Evolutionary conservation across 2,329 filamentous ascomycete species (phyloP), one percentile per base, ranked within the genome.

Genomic region (Botrytis cinerea): DNA sequence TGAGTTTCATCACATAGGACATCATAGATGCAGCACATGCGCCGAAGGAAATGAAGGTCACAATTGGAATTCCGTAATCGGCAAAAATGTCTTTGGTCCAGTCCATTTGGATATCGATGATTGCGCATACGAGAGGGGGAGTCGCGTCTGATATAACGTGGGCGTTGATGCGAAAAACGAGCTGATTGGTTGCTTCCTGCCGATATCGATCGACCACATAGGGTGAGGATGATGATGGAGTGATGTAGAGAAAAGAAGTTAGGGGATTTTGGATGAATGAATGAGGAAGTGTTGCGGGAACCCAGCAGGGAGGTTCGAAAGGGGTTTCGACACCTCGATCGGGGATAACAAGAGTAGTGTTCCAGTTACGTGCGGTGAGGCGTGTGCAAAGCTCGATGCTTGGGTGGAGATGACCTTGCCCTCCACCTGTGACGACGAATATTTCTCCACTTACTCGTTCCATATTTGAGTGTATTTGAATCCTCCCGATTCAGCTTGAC

Each of bases 361-460:
- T 22, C 1, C 25, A 61, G 20, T 61, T 61, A 20, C 59, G 20
- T 14, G 57, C 57, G 9, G 20, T 38, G 22, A 61, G 59, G 9
- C 22, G 35, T 38, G 32, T 62, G 60, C 22, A 62, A 25, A 43
- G 35, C 22, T 43, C 14, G 25, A 62, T 62, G 25, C 35, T 43
- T 40, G 22, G 25, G 12, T 62, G 22, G 38, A 43, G 35, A 9
- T 62, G 60, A 16, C 35, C 60, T 62, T 40, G 22, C 6, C 35
- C 60, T n/a, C 35, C 25, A 62, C 60, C 35, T 43, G 35, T 62
- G 22, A 62, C 38, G 60, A 62, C 60, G 22, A 62, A 62, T 28
- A 61, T 61, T 5, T n/a, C 35, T 10, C 60, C 22, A 1, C 22
- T 40, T n/a, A 62, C 35, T n/a, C 0, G 6, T 18, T 62, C 35